phyloP scores from a whole-genome alignment of 2,329 filamentous ascomycete species.

The Exophiala calicioides region DNA sequence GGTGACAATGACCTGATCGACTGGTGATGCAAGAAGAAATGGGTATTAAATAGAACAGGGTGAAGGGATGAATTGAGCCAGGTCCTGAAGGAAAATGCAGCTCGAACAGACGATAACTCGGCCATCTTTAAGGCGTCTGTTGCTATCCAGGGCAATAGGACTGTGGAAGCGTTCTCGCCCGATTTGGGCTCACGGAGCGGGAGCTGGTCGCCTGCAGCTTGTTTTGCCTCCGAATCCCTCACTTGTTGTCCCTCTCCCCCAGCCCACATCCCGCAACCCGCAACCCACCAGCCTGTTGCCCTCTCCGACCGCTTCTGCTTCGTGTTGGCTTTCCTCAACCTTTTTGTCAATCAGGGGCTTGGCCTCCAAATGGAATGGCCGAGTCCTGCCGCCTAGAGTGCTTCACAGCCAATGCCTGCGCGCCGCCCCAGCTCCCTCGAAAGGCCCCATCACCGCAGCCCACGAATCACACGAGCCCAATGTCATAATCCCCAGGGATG shows the following conservation, averaged over 20 bases:
- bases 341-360: conserved; percentile 15
- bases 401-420: conserved; percentile 17
- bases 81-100: too few species aligned
- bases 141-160: background rate
- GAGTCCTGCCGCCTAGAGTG: conserved; percentile 17
- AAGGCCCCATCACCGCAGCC: conserved; percentile 12
- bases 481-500: conserved; percentile 9
- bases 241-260: conserved; percentile 3
- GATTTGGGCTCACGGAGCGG: conserved; percentile 7
- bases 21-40: too few species aligned
- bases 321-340: conserved; percentile 17
- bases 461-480: conserved; percentile 24
- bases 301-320: conserved; percentile 17
- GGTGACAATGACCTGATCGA: conserved; percentile 5
- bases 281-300: conserved; percentile 5
- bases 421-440: conserved; percentile 11
- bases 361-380: conserved; percentile 16
- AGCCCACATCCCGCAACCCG: background rate
- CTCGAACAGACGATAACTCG: too few species aligned
- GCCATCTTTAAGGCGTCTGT: background rate
- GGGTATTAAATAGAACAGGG: too few species aligned
- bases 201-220: background rate
- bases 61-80: too few species aligned
- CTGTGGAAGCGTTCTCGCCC: conserved; percentile 13
- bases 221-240: conserved; percentile 8